Evolutionary conservation across 371 early-diverging fungal genomes (phyloP).

Genomic region (Zancudomyces culisetae): DNA sequence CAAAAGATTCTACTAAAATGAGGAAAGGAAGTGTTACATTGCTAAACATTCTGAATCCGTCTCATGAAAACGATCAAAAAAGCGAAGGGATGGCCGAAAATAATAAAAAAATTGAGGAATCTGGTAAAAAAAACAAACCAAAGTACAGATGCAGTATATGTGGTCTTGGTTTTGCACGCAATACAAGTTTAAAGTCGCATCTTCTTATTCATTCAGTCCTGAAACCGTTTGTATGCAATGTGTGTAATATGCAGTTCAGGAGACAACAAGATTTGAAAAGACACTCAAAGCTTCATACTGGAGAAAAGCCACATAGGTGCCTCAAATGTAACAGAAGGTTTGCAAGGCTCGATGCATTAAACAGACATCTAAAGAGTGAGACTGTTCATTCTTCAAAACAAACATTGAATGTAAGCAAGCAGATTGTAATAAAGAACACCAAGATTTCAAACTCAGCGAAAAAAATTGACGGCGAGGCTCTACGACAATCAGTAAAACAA

Average conservation of each 20-base stretch:
- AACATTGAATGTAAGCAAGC: too few species aligned
- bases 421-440: too few species aligned
- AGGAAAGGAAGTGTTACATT: too few species aligned
- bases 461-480: too few species aligned
- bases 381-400: neutral
- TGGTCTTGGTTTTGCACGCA: constrained; percentile 34
- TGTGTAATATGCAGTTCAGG: constrained; percentile 47
- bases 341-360: constrained; percentile 50
- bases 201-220: constrained; percentile 20
- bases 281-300: constrained; percentile 54
- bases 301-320: constrained; percentile 47
- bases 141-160: constrained; percentile 36
- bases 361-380: constrained; percentile 25
- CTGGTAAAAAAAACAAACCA: too few species aligned
- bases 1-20: too few species aligned
- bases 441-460: too few species aligned
- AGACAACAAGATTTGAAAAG: constrained; percentile 59
- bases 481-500: too few species aligned
- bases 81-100: too few species aligned
- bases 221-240: constrained; percentile 30
- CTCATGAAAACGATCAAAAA: too few species aligned
- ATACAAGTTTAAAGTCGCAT: constrained; percentile 27
- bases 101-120: too few species aligned
- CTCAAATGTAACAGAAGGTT: constrained; percentile 38
- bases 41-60: too few species aligned